phyloP scores from a whole-genome alignment of 179 eudicot genomes.

The Patellifolia procumbens region DNA sequence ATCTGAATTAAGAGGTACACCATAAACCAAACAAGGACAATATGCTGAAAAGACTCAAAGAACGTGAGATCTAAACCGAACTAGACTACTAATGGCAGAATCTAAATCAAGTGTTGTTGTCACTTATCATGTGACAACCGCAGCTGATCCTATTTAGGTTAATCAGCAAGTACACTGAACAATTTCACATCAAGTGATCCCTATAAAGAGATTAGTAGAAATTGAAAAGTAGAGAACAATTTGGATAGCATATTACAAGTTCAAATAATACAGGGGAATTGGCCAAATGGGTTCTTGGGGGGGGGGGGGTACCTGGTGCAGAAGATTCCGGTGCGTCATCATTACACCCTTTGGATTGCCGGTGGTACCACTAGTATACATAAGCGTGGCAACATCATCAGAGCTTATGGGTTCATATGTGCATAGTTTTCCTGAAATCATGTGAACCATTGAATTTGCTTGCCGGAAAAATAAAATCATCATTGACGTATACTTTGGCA shows the following conservation, averaged over 20 bases:
- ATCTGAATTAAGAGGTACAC: conserved; percentile 44
- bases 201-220: not conserved
- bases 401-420: conserved; percentile 71
- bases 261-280: not conserved
- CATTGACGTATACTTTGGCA: not conserved
- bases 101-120: not conserved
- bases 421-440: conserved; percentile 58
- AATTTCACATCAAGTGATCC: not conserved
- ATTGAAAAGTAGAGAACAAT: not conserved
- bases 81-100: not conserved
- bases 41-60: no score
- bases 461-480: not conserved
- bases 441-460: not conserved
- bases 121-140: not conserved
- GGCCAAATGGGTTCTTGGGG: not conserved
- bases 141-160: not conserved
- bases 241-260: not conserved
- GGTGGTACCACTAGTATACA: conserved; percentile 97
- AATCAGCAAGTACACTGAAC: not conserved
- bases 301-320: conserved; percentile 72
- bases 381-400: conserved; percentile 79
- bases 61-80: not conserved
- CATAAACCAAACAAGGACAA: no score
- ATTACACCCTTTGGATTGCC: conserved; percentile 97
- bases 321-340: conserved; percentile 88